Percentiles rank a stretch among this genome's conserved stretches.
These are phyloP conservation scores for Neopestalotiopsis rosae DNA, from an alignment of 2,329 filamentous ascomycete genomes.

Conservation along the genomic window DNA sequence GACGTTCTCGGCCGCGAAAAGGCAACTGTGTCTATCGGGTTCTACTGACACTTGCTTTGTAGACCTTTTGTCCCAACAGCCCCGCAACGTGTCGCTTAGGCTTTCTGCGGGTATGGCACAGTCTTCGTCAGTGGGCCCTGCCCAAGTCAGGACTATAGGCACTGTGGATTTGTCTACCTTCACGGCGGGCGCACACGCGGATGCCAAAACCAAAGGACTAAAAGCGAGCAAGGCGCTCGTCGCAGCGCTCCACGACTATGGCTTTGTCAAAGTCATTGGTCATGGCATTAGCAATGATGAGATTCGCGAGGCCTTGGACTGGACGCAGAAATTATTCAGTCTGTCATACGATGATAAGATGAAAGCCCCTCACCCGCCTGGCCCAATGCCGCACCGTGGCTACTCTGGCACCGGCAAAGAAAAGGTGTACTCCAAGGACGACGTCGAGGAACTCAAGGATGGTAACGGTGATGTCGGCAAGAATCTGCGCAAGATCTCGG, in stretches of 20 bases:
- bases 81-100: too few species aligned
- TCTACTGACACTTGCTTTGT: too few species aligned
- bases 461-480: slow-evolving; percentile 16
- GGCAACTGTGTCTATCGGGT: too few species aligned
- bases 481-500: slow-evolving; percentile 25
- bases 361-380: slow-evolving; percentile 28
- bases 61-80: too few species aligned
- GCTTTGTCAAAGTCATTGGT: slow-evolving; percentile 25
- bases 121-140: too few species aligned
- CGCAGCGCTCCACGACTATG: slow-evolving; percentile 23
- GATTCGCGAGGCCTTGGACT: slow-evolving; percentile 24
- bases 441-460: slow-evolving; percentile 12
- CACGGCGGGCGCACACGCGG: background rate
- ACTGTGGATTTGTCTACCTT: slow-evolving; percentile 8
- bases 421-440: slow-evolving; percentile 26
- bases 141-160: background rate
- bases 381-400: slow-evolving; percentile 28
- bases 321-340: slow-evolving; percentile 28
- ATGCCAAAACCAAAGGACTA: too few species aligned
- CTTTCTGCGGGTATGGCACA: too few species aligned
- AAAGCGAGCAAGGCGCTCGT: slow-evolving; percentile 20
- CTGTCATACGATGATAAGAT: slow-evolving; percentile 29
- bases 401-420: slow-evolving; percentile 30
- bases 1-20: too few species aligned
- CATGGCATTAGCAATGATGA: slow-evolving; percentile 24